Evolutionary conservation across 306 rosid species (phyloP), one percentile per base, ranked within the genome.

Genomic region (Betula pendula): DNA sequence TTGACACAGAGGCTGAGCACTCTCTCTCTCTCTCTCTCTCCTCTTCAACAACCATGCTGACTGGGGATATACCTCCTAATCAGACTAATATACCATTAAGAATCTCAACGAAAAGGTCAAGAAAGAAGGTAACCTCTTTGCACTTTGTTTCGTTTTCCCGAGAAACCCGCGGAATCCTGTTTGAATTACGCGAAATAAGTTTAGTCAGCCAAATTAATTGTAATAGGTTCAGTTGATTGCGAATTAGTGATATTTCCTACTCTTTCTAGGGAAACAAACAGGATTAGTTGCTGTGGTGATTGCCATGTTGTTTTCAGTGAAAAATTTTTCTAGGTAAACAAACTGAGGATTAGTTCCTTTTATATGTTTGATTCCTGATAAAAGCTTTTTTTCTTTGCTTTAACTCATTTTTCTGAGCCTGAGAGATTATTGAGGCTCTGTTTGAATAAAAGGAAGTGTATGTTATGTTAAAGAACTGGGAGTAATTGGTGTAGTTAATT

Each of bases 81-180:
- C 98, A 94, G 68, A 90, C 96, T 51, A n/a, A 88, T 94, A 80
- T 94, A 94, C n/a, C 92, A 68, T 94, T 13, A 90, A 90, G 83
- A 94, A 94, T 79, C 94, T 94, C 86, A 89, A 91, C 42, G 98
- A 94, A 86, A 91, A 94, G 84, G 45, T 94, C 77, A 91, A 91
- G 86, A 94, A 94, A 90, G 96, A 91, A 63, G 98, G 98, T 94
- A 77, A 76, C 33, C 52, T 29, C 48, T 68, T 42, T 14, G 31
- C 74, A 65, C 62, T 52, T 69, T 74, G 77, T 77, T 84, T 77
- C 45, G n/a, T 42, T 65, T 38, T 38, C 7, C 59, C 63, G 17
- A 47, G 78, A 79, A 79, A 60, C 29, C 31, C 17, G 6, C 60
- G 68, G 25, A 40, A 72, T 58, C n/a, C 51, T 75, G 6, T 63